These are phyloP conservation scores for Alternaria panax DNA, from an alignment of 2,329 filamentous ascomycete species.

Conservation along the genomic window DNA sequence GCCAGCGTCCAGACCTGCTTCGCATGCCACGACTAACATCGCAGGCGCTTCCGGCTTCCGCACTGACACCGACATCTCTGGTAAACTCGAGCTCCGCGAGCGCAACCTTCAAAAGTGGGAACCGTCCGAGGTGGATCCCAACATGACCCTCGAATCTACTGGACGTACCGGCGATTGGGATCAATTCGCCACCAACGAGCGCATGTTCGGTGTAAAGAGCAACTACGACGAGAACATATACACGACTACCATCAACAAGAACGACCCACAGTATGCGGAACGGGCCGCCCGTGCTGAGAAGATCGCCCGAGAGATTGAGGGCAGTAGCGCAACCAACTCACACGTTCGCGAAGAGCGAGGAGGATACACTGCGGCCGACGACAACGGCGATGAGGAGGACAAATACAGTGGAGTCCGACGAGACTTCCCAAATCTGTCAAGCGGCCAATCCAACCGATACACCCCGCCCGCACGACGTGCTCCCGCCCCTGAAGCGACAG, in stretches of 20 bases:
- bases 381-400: conserved; percentile 84
- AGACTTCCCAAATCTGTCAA: conserved; percentile 70
- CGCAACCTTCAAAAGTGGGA: conserved; percentile 84
- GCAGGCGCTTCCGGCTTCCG: conserved; percentile 67
- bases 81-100: conserved; percentile 72
- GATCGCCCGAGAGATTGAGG: conserved; percentile 89
- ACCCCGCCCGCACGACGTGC: conserved; percentile 88
- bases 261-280: conserved; percentile 80
- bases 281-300: conserved; percentile 77
- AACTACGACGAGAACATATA: conserved; percentile 96
- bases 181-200: conserved; percentile 90
- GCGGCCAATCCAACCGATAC: conserved; percentile 74
- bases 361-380: conserved; percentile 68
- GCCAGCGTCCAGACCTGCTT: background rate
- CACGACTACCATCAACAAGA: conserved; percentile 88
- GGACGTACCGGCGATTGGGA: conserved; percentile 70
- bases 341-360: conserved; percentile 92
- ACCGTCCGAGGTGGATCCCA: conserved; percentile 67
- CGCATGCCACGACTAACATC: conserved; percentile 63
- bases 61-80: conserved; percentile 89
- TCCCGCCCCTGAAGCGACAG: conserved; percentile 74
- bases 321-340: conserved; percentile 73
- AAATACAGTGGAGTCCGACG: conserved; percentile 96
- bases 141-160: conserved; percentile 73
- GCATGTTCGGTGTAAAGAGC: conserved; percentile 83